These are phyloP conservation scores for Boletales sp. DNA, from an alignment of 768 basidiomycete species.

Conservation along the genomic window DNA sequence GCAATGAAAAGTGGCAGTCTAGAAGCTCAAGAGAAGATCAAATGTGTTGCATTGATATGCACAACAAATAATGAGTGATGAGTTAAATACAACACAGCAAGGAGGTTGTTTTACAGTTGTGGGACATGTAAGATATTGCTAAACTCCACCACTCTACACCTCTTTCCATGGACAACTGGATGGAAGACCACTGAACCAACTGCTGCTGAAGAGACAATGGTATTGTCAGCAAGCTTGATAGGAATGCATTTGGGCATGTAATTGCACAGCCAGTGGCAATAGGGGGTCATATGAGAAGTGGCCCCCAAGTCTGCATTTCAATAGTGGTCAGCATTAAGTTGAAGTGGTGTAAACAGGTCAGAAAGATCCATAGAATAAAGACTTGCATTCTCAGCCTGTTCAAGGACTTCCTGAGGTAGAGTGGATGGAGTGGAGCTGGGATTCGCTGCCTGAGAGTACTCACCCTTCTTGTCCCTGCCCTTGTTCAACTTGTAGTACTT, in stretches of 20 bases:
- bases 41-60: background rate
- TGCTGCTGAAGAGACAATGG: background rate
- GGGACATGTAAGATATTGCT: slow-evolving; percentile 26
- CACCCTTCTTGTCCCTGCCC: too few relatives aligned
- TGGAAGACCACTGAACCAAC: too few relatives aligned
- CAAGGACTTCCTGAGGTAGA: background rate
- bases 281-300: too few relatives aligned
- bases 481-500: too few relatives aligned
- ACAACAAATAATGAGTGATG: too few relatives aligned
- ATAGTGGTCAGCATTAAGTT: background rate
- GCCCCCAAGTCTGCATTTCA: background rate
- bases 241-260: background rate
- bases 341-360: background rate
- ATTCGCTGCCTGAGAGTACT: too few relatives aligned
- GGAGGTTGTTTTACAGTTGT: slow-evolving; percentile 13
- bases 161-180: too few relatives aligned
- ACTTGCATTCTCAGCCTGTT: too few relatives aligned
- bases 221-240: background rate
- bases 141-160: too few relatives aligned
- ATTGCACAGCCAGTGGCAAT: background rate
- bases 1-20: too few relatives aligned
- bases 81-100: slow-evolving; percentile 8
- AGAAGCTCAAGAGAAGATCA: slow-evolving; percentile 3
- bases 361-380: background rate
- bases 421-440: too few relatives aligned